Conservation (phyloP, 805 yeast species). For the Wickerhamomyces chambardii region DNA sequence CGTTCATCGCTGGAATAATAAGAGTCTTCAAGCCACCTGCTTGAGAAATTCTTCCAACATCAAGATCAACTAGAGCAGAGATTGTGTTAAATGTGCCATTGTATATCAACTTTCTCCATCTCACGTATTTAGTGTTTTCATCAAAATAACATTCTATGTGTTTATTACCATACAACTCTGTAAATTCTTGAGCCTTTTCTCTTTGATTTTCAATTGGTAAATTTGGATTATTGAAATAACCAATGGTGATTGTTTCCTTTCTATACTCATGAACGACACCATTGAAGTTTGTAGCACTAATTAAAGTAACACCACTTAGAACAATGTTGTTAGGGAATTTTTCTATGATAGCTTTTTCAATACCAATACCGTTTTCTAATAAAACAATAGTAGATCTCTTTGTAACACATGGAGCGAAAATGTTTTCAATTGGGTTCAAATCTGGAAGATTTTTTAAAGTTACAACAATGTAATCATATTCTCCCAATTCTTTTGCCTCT, state of each 20-base stretch:
- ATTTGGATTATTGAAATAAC: slow-evolving; percentile 36
- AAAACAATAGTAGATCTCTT: slow-evolving; percentile 40
- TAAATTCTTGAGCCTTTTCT: slow-evolving; percentile 32
- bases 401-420: slow-evolving; percentile 39
- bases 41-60: slow-evolving; percentile 43
- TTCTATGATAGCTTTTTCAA: slow-evolving; percentile 40
- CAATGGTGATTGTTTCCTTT: slow-evolving; percentile 34
- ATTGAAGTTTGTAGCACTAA: slow-evolving; percentile 40
- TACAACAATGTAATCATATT: slow-evolving; percentile 50
- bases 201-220: slow-evolving; percentile 15
- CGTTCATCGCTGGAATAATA: slow-evolving; percentile 57
- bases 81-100: slow-evolving; percentile 60
- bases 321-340: slow-evolving; percentile 42
- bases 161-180: slow-evolving; percentile 34
- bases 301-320: slow-evolving; percentile 54
- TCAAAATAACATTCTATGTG: slow-evolving; percentile 30
- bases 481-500: slow-evolving; percentile 25
- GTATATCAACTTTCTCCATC: slow-evolving; percentile 65
- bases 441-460: slow-evolving; percentile 64
- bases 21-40: slow-evolving; percentile 32
- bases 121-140: slow-evolving; percentile 36
- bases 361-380: slow-evolving; percentile 57
- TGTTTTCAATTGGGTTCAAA: slow-evolving; percentile 39
- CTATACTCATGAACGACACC: slow-evolving; percentile 38
- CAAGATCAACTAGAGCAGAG: slow-evolving; percentile 49